Conservation (phyloP, 164 flowering plant species). For the Macadamia tetraphylla region DNA sequence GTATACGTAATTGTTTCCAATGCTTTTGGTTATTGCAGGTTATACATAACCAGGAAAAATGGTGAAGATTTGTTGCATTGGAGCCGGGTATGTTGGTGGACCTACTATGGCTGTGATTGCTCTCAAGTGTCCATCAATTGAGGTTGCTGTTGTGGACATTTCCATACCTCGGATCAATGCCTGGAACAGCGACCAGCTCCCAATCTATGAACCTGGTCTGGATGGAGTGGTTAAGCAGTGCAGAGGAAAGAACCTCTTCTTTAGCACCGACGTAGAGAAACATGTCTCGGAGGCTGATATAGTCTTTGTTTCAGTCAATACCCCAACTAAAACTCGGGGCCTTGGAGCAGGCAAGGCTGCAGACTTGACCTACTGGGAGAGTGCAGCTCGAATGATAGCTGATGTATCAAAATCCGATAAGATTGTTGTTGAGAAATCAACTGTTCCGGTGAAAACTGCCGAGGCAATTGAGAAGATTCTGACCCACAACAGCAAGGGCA, state of each 20-base stretch:
- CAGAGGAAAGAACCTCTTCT: conserved; percentile 59
- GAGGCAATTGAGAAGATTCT: conserved; percentile 57
- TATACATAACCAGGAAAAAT: conserved; percentile 18
- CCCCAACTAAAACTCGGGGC: conserved; percentile 57
- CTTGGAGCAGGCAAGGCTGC: conserved; percentile 69
- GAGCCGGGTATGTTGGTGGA: conserved; percentile 67
- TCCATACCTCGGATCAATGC: conserved; percentile 42
- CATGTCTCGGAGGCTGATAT: conserved; percentile 52
- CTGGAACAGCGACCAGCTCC: conserved; percentile 55
- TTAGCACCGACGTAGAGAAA: conserved; percentile 53
- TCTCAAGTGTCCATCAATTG: conserved; percentile 48
- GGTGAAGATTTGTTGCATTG: conserved; percentile 70
- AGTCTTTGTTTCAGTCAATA: conserved; percentile 55
- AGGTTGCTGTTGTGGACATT: conserved; percentile 58
- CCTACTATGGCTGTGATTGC: conserved; percentile 72
- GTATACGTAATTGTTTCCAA: background rate
- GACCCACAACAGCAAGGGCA: conserved; percentile 50
- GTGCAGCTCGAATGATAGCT: conserved; percentile 69
- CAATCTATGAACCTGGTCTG: conserved; percentile 55
- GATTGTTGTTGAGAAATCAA: conserved; percentile 69
- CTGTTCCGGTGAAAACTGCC: conserved; percentile 59
- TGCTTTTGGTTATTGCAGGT: conserved; percentile 5
- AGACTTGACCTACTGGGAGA: conserved; percentile 67
- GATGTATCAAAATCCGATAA: conserved; percentile 62
- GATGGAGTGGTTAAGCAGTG: conserved; percentile 54